These are phyloP conservation scores for Mycena rosella DNA, from an alignment of 768 basidiomycete genomes.

Conservation along the genomic window DNA sequence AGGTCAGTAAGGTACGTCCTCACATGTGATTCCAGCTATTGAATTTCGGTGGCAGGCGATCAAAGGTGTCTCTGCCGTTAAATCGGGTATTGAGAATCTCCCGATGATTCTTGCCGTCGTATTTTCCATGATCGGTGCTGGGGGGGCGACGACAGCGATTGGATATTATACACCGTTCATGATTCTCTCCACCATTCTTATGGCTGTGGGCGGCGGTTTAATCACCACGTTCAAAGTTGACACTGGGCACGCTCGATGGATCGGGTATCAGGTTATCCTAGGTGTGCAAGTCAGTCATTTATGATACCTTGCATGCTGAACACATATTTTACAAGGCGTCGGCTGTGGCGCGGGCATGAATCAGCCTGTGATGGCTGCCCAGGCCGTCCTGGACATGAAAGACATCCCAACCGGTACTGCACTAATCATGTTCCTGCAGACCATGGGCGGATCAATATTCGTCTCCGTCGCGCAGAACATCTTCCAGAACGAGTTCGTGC, in stretches of 20 bases:
- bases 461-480: conserved; percentile 30
- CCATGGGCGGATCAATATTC: conserved; percentile 32
- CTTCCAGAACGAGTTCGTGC: conserved; percentile 26
- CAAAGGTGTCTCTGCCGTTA: conserved; percentile 29
- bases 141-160: conserved; percentile 21
- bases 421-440: conserved; percentile 27
- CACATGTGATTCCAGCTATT: background rate
- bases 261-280: conserved; percentile 24
- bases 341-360: conserved; percentile 22
- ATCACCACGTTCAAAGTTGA: conserved; percentile 24
- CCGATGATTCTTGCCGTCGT: conserved; percentile 30
- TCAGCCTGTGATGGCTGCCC: conserved; percentile 26
- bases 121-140: conserved; percentile 12
- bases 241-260: conserved; percentile 21
- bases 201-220: conserved; percentile 24
- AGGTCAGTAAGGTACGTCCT: background rate
- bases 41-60: conserved; percentile 1
- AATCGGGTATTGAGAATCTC: conserved; percentile 32
- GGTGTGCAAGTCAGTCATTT: conserved; percentile 1
- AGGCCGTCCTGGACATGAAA: conserved; percentile 23
- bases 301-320: background rate
- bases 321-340: background rate
- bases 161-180: conserved; percentile 25
- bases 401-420: conserved; percentile 32
- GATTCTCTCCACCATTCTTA: conserved; percentile 25